Evolutionary conservation across 371 early-diverging fungal species (phyloP).

Genomic region (Actinomucor elegans): DNA sequence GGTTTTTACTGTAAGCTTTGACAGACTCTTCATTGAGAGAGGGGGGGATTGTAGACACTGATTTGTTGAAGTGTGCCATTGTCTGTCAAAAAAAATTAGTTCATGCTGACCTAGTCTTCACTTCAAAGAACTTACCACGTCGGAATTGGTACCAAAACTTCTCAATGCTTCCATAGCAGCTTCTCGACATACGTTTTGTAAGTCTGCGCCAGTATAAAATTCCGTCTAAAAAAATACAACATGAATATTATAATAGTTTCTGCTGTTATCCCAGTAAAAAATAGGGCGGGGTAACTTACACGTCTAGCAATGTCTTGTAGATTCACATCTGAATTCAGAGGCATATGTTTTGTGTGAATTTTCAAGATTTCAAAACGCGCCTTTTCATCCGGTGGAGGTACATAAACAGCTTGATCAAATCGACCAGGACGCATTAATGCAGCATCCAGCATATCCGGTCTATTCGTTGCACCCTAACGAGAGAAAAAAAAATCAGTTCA

Average conservation of each 20-base stretch:
- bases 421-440: constrained; percentile 96
- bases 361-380: constrained; percentile 83
- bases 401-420: constrained; percentile 92
- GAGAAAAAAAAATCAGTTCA: too few relatives aligned
- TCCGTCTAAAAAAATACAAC: constrained; percentile 67
- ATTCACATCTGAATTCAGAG: constrained; percentile 71
- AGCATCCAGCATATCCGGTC: constrained; percentile 94
- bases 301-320: constrained; percentile 61
- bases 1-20: constrained; percentile 18
- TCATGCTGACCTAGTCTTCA: too few relatives aligned
- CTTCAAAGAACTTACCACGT: constrained; percentile 51
- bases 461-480: constrained; percentile 91
- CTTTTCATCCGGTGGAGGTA: constrained; percentile 85
- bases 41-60: constrained; percentile 18
- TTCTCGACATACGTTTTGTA: constrained; percentile 94
- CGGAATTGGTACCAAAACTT: constrained; percentile 35
- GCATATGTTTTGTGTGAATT: constrained; percentile 84
- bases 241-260: neutral
- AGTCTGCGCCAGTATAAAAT: constrained; percentile 96
- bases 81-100: constrained; percentile 11
- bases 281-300: constrained; percentile 46
- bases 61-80: constrained; percentile 17
- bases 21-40: constrained; percentile 17
- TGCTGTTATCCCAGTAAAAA: neutral
- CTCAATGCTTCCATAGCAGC: constrained; percentile 89